A percentile compares a stretch with the other conserved stretches of the same genome.
These are phyloP conservation scores for Podospora bellae-mahoneyi DNA, from an alignment of 495 filamentous ascomycete species.

Conservation along the genomic window DNA sequence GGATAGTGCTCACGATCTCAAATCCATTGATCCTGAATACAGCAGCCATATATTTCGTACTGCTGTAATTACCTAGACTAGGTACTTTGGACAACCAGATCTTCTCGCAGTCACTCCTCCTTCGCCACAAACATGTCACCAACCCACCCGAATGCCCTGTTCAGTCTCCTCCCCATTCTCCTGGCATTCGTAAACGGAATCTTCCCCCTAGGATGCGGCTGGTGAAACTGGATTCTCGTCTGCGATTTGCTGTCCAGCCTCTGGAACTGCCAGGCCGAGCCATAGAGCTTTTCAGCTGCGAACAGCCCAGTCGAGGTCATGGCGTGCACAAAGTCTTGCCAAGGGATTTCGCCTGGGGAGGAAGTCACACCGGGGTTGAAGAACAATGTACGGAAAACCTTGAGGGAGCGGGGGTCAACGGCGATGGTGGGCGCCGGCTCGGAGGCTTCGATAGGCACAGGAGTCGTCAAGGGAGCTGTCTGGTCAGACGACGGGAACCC, in stretches of 20 bases:
- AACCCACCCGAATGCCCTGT: conserved; percentile 21
- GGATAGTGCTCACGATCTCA: too few species aligned
- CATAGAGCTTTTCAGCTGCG: conserved; percentile 47
- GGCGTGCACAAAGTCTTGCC: conserved; percentile 53
- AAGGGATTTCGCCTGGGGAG: conserved; percentile 42
- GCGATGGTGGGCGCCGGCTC: conserved; percentile 29
- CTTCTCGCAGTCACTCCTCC: neutral
- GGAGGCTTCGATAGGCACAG: too few species aligned
- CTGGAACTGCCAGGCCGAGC: conserved; percentile 52
- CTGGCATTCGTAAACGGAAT: conserved; percentile 34
- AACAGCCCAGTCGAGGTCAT: conserved; percentile 47
- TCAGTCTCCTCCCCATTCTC: conserved; percentile 19
- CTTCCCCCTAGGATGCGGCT: conserved; percentile 47
- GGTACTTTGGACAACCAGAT: too few species aligned
- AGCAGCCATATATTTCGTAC: too few species aligned
- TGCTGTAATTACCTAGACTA: too few species aligned
- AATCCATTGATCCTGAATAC: too few species aligned
- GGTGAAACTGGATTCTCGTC: conserved; percentile 49
- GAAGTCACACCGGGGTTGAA: conserved; percentile 22
- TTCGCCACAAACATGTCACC: conserved; percentile 22
- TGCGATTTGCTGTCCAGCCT: conserved; percentile 35
- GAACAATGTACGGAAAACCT: conserved; percentile 30
- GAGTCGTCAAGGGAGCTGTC: neutral
- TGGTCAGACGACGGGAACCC: too few species aligned
- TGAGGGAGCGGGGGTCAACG: conserved; percentile 41